Conservation (phyloP, 805 yeast species). For the Blastobotrys peoriensis region DNA sequence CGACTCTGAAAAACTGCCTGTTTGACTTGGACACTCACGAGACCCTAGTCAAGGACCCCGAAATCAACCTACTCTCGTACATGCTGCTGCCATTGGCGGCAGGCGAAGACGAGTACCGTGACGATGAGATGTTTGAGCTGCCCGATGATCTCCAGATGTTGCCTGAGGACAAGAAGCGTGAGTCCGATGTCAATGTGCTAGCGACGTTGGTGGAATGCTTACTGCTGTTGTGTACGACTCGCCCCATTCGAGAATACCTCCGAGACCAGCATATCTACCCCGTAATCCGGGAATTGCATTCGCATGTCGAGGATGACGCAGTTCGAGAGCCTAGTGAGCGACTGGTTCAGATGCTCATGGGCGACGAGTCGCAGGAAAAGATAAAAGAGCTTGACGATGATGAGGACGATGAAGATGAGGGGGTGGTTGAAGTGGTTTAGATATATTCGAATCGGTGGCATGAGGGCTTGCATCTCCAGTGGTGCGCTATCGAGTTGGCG, state of each 20-base stretch:
- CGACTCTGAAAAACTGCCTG: constrained; percentile 82
- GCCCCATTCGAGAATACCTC: constrained; percentile 63
- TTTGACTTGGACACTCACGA: constrained; percentile 72
- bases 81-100: constrained; percentile 69
- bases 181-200: constrained; percentile 56
- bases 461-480: no score
- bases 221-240: constrained; percentile 71
- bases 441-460: no score
- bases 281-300: constrained; percentile 78
- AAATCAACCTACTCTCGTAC: constrained; percentile 73
- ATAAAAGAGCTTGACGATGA: constrained; percentile 7
- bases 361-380: constrained; percentile 58
- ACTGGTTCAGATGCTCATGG: constrained; percentile 82
- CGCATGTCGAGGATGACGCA: constrained; percentile 35
- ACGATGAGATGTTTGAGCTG: constrained; percentile 78
- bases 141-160: constrained; percentile 84
- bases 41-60: constrained; percentile 50
- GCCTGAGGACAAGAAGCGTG: constrained; percentile 70
- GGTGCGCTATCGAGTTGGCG: no score
- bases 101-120: constrained; percentile 66
- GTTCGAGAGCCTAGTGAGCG: constrained; percentile 72
- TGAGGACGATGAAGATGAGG: constrained; percentile 25
- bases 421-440: constrained; percentile 48
- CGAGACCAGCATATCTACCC: constrained; percentile 84
- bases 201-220: constrained; percentile 74